These are phyloP conservation scores for Schizonepeta tenuifolia DNA, from an alignment of 257 asterid species.

Conservation along the genomic window DNA sequence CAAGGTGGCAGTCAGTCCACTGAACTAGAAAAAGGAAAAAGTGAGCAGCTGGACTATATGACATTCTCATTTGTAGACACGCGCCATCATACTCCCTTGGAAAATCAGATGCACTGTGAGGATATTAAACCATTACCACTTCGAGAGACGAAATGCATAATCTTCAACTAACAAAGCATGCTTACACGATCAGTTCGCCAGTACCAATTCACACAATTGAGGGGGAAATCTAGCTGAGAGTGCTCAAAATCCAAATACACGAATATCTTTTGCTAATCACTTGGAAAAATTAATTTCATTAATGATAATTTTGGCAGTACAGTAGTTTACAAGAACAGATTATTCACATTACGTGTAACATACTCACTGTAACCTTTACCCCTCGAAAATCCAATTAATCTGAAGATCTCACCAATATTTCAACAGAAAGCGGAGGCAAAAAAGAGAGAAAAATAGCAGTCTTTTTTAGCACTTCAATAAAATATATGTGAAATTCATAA, in stretches of 20 bases:
- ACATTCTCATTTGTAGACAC: constrained; percentile 93
- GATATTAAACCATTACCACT: constrained; percentile 15
- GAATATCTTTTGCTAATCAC: background rate
- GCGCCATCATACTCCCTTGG: constrained; percentile 90
- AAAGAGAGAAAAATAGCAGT: background rate
- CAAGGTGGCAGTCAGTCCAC: constrained; percentile 94
- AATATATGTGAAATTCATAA: constrained; percentile 18
- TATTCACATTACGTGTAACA: background rate
- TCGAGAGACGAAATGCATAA: constrained; percentile 2
- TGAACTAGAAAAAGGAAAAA: constrained; percentile 87
- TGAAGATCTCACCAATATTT: constrained; percentile 21
- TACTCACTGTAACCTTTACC: background rate
- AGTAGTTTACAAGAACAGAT: no score
- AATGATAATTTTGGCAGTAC: background rate
- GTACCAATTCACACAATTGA: background rate
- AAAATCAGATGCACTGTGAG: constrained; percentile 86
- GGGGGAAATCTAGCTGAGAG: constrained; percentile 4
- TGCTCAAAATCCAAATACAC: background rate
- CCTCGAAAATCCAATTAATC: constrained; percentile 28
- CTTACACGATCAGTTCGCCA: background rate
- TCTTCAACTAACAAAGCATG: constrained; percentile 4
- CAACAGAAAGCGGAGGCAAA: no score
- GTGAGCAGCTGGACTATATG: constrained; percentile 95
- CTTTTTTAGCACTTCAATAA: background rate
- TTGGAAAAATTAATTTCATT: constrained; percentile 10